These are phyloP conservation scores for Aspergillus brunneoviolaceus DNA, from an alignment of 2,329 filamentous ascomycete species.

Conservation along the genomic window DNA sequence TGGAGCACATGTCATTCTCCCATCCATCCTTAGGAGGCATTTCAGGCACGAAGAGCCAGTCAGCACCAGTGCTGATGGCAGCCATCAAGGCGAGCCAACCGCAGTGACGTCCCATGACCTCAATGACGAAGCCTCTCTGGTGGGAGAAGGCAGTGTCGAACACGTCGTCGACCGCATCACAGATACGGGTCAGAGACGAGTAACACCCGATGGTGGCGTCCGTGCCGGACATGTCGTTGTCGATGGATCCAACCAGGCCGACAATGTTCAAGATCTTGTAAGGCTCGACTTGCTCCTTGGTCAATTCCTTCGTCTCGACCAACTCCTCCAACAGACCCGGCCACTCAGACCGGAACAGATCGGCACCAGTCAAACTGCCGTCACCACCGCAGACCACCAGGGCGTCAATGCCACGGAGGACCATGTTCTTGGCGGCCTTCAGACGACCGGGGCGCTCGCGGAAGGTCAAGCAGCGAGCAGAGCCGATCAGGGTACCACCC, in stretches of 20 bases:
- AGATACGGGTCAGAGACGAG: slow-evolving; percentile 88
- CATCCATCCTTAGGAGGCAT: slow-evolving; percentile 84
- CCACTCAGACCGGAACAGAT: slow-evolving; percentile 92
- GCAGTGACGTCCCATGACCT: slow-evolving; percentile 98
- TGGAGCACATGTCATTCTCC: slow-evolving; percentile 80
- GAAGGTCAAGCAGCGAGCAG: slow-evolving; percentile 88
- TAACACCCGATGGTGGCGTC: slow-evolving; percentile 98
- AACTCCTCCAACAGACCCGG: slow-evolving; percentile 83
- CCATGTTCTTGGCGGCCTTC: slow-evolving; percentile 88
- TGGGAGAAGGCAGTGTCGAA: slow-evolving; percentile 95
- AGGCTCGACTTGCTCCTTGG: slow-evolving; percentile 66
- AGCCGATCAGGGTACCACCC: slow-evolving; percentile 93
- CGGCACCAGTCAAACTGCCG: slow-evolving; percentile 91
- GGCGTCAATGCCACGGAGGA: slow-evolving; percentile 88
- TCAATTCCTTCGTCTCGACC: slow-evolving; percentile 70
- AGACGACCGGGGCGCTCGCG: slow-evolving; percentile 83
- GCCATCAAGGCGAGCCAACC: slow-evolving; percentile 97
- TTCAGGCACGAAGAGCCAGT: slow-evolving; percentile 96
- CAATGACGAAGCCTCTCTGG: slow-evolving; percentile 93
- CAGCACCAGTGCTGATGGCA: slow-evolving; percentile 89
- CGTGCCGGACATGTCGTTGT: slow-evolving; percentile 96
- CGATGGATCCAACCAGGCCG: slow-evolving; percentile 92
- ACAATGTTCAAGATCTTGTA: slow-evolving; percentile 93
- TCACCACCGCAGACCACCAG: slow-evolving; percentile 97
- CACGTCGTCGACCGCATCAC: slow-evolving; percentile 89